A percentile compares a stretch with the other conserved stretches of the same genome.
phyloP scores from a whole-genome alignment of 805 yeast species.

The Helenozyma baotianmanensis region DNA sequence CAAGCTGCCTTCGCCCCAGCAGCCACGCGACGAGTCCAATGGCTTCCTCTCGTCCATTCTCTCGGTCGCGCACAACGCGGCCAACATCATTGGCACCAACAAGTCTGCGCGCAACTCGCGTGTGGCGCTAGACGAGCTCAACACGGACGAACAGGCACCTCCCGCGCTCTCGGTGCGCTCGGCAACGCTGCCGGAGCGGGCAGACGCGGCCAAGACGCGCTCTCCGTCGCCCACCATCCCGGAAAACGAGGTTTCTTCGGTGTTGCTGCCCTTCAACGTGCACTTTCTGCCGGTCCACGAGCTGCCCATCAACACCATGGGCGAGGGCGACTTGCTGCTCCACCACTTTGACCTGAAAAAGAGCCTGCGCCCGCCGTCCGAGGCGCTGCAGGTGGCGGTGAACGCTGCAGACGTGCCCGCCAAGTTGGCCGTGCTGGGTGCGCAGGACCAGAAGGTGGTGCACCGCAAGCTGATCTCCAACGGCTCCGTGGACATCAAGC shows the following conservation, averaged over 20 bases:
- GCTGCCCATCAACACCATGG: constrained; percentile 44
- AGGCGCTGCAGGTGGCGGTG: constrained; percentile 3
- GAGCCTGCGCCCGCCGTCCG: constrained; percentile 1
- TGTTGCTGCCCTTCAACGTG: constrained; percentile 25
- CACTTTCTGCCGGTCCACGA: constrained; percentile 46
- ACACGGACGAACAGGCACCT: too few species aligned
- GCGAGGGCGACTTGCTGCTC: constrained; percentile 43
- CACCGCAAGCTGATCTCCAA: constrained; percentile 18
- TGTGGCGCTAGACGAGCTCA: too few species aligned
- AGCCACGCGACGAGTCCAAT: constrained; percentile 8
- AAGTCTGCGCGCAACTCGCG: neutral
- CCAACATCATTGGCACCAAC: constrained; percentile 17
- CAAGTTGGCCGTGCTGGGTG: constrained; percentile 16
- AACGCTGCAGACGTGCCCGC: constrained; percentile 16
- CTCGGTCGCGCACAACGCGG: constrained; percentile 47
- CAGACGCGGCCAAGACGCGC: neutral
- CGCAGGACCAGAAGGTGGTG: constrained; percentile 16
- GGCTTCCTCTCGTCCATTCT: constrained; percentile 43
- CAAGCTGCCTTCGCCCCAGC: too few species aligned
- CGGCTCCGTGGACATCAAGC: constrained; percentile 8
- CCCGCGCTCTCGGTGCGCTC: too few species aligned
- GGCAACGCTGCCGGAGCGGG: neutral
- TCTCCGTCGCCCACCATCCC: too few species aligned
- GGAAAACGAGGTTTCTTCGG: neutral
- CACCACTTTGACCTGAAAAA: constrained; percentile 19